Evolutionary conservation across 306 rosid genomes (phyloP), one percentile per base, ranked within the genome.

Genomic region (Trichosanthes truncata): DNA sequence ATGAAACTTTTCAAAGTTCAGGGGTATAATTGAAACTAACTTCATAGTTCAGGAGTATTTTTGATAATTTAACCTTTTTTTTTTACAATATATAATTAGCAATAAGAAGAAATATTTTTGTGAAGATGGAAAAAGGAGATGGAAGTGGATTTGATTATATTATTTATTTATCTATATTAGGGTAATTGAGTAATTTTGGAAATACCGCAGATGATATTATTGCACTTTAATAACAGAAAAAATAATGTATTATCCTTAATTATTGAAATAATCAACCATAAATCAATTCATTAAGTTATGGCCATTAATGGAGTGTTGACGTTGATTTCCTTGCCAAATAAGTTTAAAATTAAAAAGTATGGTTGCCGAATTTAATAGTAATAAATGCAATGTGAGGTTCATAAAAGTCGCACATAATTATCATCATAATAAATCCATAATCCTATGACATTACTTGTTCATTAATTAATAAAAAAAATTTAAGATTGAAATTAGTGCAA

Each of bases 391-490:
- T 21, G 78, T 5, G 41, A 29, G 55, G 59, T 48, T 73, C 41
- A 73, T 46, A 45, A 73, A 71, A 73, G 77, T 73, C 77, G 7
- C 77, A 29, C 77, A 73, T 43, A 69, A 68, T 40, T 68, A 40
- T 38, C 33, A 46, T 7, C 55, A 21, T 45, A 45, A 23, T 71
- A 25, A 71, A 71, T 23, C 38, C 56, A 71, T 26, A 71, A 71
- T 71, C 56, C 57, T 71, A 14, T 15, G 56, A 71, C 77, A 71
- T 71, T 71, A 71, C n/a, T 71, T 41, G n/a, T 45, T 23, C 7
- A 73, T 73, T 73, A 73, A 71, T 45, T 41, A 69, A 69, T 7
- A 45, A 45, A n/a, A 72, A 72, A 72, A 38, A 45, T 72, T 72
- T 71, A 45, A 72, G 77, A 72, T 69, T 69, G 23, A 59, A 59